Base-by-base conservation (phyloP, 116 monocot genomes). In the Phalaenopsis hybrid region DNA sequence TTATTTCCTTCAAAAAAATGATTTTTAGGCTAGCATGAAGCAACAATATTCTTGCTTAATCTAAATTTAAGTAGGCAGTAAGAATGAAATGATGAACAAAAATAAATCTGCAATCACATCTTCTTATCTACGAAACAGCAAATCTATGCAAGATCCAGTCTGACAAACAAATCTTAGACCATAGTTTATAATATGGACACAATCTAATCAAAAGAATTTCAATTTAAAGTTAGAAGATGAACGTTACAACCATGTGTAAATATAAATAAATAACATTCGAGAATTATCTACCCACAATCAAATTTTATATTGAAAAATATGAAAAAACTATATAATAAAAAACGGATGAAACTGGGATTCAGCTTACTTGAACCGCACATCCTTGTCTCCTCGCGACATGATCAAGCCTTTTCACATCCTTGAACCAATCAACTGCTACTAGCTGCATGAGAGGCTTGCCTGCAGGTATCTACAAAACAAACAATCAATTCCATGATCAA, bases 381-480 rank as follows among this genome's bases (percentile, higher is more conserved):
- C 93, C 98, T 89, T 85, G 85, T 75, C 90, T 89, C 74, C 91
- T 90, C 34, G 95, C 89, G 86, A 98, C 89, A 87, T 98, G 95
- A 69, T 98, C 98, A 80, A 98, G 92, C 78, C 93, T 82, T 80
- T 86, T 92, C 46, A 80, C 72, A 85, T 89, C 87, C 78, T 95
- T 98, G 46, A 98, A 84, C 98, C 98, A 98, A 86, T 98, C 98
- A 85, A 93, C 90, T 37, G 98, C 95, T 58, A 91, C 93, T 79
- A 98, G 92, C 55, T 98, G 88, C 98, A 98, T 98, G 34, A 92
- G 87, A 84, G 86, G 93, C 63, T 98, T 98, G 16, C 95, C 92
- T 78, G 90, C 92, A 77, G 92, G 93, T 85, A 90, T 83, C 98
- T 98, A 84, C 80, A 88, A 82, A 44, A 84, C 76, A 70, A 68